Evolutionary conservation across 163 green algal species (phyloP), one percentile per base, ranked within the genome.

Genomic region (Trebouxiophyceae sp.): DNA sequence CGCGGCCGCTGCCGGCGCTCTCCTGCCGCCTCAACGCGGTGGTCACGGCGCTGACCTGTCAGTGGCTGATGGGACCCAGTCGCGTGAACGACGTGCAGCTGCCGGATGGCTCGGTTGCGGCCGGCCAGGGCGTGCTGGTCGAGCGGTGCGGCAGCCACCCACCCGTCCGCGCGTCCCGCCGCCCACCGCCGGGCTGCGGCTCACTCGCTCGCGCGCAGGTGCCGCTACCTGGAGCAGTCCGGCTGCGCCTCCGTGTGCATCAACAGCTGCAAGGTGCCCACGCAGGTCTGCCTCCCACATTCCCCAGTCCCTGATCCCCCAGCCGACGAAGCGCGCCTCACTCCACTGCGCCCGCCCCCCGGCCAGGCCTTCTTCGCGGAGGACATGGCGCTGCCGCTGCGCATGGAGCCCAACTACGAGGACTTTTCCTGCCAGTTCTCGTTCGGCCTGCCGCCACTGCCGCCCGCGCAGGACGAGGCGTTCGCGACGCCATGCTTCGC

Each of bases 261-360:
- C 57, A 97, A 99, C 82, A 95, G 84, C 67, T 99, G 93, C 82
- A 97, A 97, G 68, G 73, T 96, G 0, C 93, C 92, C 1, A 96
- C 90, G 27, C 87, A 97, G 81, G 85, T 88, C 45, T 50, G 66
- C 22, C n/a, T n/a, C n/a, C 29, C 4, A 28, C 19, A 62, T 24
- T 19, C 16, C 23, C 5, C 56, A 62, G 7, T 62, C 56, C 24
- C 7, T 30, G 12, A n/a, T n/a, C n/a, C n/a, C n/a, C n/a, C n/a
- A n/a, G n/a, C n/a, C n/a, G n/a, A n/a, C n/a, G n/a, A n/a, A n/a
- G n/a, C n/a, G n/a, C n/a, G n/a, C n/a, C n/a, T n/a, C n/a, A n/a
- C n/a, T n/a, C n/a, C n/a, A n/a, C n/a, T n/a, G n/a, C n/a, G n/a
- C n/a, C n/a, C n/a, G n/a, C n/a, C n/a, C n/a, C n/a, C n/a, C n/a